Evolutionary conservation across 192 early-diverging fungal species (phyloP), one percentile per base, ranked within the genome.

Genomic region (Coemansia sp.): DNA sequence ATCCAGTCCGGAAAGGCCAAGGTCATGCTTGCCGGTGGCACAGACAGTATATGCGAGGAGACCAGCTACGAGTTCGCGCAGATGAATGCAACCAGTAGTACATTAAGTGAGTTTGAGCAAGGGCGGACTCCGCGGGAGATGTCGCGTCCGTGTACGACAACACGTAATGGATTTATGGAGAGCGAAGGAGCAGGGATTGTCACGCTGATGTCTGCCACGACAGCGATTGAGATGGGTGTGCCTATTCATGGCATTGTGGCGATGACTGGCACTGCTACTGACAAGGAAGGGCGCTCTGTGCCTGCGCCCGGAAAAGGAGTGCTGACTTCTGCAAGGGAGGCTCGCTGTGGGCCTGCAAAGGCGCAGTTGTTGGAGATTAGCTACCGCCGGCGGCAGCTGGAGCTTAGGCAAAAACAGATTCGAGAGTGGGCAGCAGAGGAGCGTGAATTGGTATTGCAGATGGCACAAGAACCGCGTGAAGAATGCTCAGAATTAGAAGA

Each of bases 261-360:
- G 24, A 81, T 89, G 68, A 88, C 89, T 57, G 90, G 87, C 84
- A 97, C 94, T 54, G 94, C 95, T 24, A 93, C 92, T 39, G 95
- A 97, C 80, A 97, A 97, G 88, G 90, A 95, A 80, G 93, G 94
- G 58, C 89, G 95, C 42, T 95, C 93, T n/a, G 88, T 97, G 46
- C 95, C 95, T 33, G 95, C 95, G 51, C 95, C 95, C 66, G 95
- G 95, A 22, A 90, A 94, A 74, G 95, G 95, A 81, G 88, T 97
- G 57, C 81, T 97, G 60, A 94, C 94, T 27, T 94, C 94, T 42
- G 95, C 95, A 51, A 85, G 93, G 32, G 92, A 95, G 54, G 53
- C 46, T 1, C 19, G 46, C 0, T 62, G 70, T 24, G 85, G 85
- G 30, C 17, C 36, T 2, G 32, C 25, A 7, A 33, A 19, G 39